A percentile compares a stretch with the other conserved stretches of the same genome.
phyloP scores from a whole-genome alignment of 2,329 filamentous ascomycete genomes.

The Penicillium sp. region DNA sequence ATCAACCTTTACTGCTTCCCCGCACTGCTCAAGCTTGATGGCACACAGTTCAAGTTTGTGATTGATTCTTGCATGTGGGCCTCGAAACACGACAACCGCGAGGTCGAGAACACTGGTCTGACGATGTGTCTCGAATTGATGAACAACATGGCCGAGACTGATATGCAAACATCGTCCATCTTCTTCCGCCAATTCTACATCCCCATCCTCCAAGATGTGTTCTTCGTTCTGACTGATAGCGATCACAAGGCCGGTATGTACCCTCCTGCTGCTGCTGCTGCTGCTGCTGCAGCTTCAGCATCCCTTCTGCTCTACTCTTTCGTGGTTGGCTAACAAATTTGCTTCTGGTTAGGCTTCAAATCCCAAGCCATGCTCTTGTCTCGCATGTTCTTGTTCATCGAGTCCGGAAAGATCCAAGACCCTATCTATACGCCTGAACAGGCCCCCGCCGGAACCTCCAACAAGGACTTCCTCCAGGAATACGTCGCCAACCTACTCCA shows the following conservation, averaged over 20 bases:
- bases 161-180: conserved; percentile 80
- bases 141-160: conserved; percentile 94
- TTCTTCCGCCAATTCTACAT: conserved; percentile 99
- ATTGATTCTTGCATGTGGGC: conserved; percentile 99
- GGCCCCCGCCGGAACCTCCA: conserved; percentile 79
- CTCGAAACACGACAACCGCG: conserved; percentile 99
- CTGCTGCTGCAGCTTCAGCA: too few relatives aligned
- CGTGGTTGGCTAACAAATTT: too few relatives aligned
- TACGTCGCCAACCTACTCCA: conserved; percentile 85
- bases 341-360: conserved; percentile 92
- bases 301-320: too few relatives aligned
- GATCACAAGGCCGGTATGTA: conserved; percentile 86
- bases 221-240: conserved; percentile 96
- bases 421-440: conserved; percentile 88
- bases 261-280: too few relatives aligned
- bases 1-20: conserved; percentile 99
- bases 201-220: conserved; percentile 93
- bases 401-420: conserved; percentile 85
- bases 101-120: conserved; percentile 93
- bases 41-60: conserved; percentile 97
- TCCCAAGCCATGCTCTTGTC: conserved; percentile 92
- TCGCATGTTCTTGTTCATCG: conserved; percentile 95
- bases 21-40: conserved; percentile 89
- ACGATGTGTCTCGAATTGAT: conserved; percentile 98
- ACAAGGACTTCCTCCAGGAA: conserved; percentile 86